A percentile compares a stretch with the other conserved stretches of the same genome.
phyloP scores from a whole-genome alignment of 2,329 filamentous ascomycete species.

The Hypoxylon sp. region DNA sequence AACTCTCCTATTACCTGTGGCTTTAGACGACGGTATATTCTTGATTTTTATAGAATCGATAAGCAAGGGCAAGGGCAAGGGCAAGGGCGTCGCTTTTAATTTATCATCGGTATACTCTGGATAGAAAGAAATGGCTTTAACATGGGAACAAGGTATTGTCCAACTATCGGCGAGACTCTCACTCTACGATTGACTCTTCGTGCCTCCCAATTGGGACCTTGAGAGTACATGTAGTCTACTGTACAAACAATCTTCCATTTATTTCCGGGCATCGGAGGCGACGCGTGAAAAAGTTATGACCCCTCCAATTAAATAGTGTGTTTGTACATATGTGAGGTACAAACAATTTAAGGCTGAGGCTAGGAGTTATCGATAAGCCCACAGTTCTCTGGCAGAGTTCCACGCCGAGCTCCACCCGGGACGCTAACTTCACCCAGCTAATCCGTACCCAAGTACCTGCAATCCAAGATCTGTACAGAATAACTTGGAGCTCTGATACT shows the following conservation, averaged over 20 bases:
- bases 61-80: too few species aligned
- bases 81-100: slow-evolving; percentile 9
- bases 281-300: background rate
- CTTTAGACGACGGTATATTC: slow-evolving; percentile 8
- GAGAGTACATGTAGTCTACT: background rate
- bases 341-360: slow-evolving; percentile 9
- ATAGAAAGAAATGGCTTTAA: slow-evolving; percentile 14
- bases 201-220: slow-evolving; percentile 1
- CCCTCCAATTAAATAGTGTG: slow-evolving; percentile 8
- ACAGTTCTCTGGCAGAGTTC: too few species aligned
- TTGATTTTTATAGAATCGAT: slow-evolving; percentile 7
- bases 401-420: background rate
- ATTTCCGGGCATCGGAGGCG: slow-evolving; percentile 35
- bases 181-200: slow-evolving; percentile 10
- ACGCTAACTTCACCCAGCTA: slow-evolving; percentile 8
- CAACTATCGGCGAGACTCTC: slow-evolving; percentile 9
- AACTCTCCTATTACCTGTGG: slow-evolving; percentile 17
- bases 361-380: slow-evolving; percentile 15
- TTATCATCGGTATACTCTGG: slow-evolving; percentile 5
- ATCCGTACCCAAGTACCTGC: background rate
- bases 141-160: slow-evolving; percentile 8
- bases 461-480: too few species aligned
- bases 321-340: background rate
- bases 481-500: background rate
- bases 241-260: slow-evolving; percentile 11